Conservation (phyloP, 176 grass and related monocot genomes). For the Pontederia crassipes region DNA sequence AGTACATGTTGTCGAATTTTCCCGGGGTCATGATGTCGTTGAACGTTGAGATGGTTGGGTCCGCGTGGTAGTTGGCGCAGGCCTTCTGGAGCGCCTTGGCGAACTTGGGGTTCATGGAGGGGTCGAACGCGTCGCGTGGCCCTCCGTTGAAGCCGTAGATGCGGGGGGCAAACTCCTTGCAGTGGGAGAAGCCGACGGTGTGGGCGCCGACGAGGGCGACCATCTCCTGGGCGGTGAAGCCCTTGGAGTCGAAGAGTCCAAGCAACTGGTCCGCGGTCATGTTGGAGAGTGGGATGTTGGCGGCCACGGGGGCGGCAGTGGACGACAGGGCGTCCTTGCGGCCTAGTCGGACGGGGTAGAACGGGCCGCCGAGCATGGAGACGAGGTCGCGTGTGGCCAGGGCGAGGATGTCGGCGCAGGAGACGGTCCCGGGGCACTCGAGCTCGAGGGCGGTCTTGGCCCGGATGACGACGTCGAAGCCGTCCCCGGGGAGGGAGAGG, state of each 20-base stretch:
- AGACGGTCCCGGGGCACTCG: slow-evolving; percentile 53
- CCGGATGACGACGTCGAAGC: slow-evolving; percentile 63
- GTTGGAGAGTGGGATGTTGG: slow-evolving; percentile 58
- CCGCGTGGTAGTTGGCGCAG: slow-evolving; percentile 47
- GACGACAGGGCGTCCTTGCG: slow-evolving; percentile 53
- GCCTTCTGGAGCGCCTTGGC: slow-evolving; percentile 56
- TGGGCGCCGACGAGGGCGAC: slow-evolving; percentile 87
- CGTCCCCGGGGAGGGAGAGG: slow-evolving; percentile 72
- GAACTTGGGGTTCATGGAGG: slow-evolving; percentile 47
- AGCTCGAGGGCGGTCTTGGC: slow-evolving; percentile 68
- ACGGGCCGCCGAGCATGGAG: slow-evolving; percentile 45
- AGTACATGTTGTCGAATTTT: slow-evolving; percentile 78
- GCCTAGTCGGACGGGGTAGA: slow-evolving; percentile 49
- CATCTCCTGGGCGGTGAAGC: slow-evolving; percentile 50
- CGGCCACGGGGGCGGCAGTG: slow-evolving; percentile 30
- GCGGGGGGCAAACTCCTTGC: slow-evolving; percentile 69
- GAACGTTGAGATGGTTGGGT: slow-evolving; percentile 78
- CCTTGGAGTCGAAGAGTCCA: slow-evolving; percentile 41
- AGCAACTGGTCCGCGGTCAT: slow-evolving; percentile 56
- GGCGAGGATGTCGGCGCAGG: slow-evolving; percentile 72
- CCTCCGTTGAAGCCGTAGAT: slow-evolving; percentile 38
- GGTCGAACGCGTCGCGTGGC: slow-evolving; percentile 28
- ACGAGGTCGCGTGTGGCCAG: slow-evolving; percentile 71
- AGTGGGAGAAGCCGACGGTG: slow-evolving; percentile 94
- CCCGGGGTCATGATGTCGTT: slow-evolving; percentile 75